Evolutionary conservation across 1,139 yeast genomes (phyloP), one percentile per base, ranked within the genome.

Genomic region (Meyerozyma smithsonii): DNA sequence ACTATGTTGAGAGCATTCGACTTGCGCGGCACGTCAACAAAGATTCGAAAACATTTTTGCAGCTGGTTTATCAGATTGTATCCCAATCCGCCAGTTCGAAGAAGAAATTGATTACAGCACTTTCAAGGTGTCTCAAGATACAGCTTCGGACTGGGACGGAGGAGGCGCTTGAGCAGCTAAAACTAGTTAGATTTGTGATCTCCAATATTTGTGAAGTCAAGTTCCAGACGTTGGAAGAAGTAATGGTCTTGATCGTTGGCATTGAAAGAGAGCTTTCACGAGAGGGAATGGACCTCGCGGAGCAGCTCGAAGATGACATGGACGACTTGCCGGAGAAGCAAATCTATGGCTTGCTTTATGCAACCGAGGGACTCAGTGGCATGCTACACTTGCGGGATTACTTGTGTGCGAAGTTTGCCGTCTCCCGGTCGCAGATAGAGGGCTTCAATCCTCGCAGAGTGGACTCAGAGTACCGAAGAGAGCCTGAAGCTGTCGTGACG

Each of bases 1-100:
- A 81, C 42, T 80, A 84, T 48, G 57, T 69, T 1, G 85, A 81
- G 45, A 92, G 92, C 0, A 55, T 86, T n/a, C 73, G 64, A 39
- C 46, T 68, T 23, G 34, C 34, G 4, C 34, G 12, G 85, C 88
- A 0, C 70, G 74, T 3, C 53, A 59, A 1, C 80, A 77, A 52
- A 56, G 75, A 18, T 19, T 52, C 65, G 4, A 36, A 50, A 37
- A 35, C 54, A 46, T 35, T 56, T 15, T 47, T 52, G 17, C 36
- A 37, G 10, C 62, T 56, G 28, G 61, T 81, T 30, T 73, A 77
- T 46, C 54, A 59, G 1, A 62, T 80, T 7, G 62, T 81, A 18
- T 65, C 62, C 36, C 61, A 59, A 7, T 66, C 67, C 28, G 64
- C 68, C 37, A 57, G 67, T 2, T 66, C 81, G 0, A 66, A 72